Percentiles rank a stretch among this genome's conserved stretches.
phyloP scores from a whole-genome alignment of 1,139 yeast genomes.

The Tardiomyces digboiensis region DNA sequence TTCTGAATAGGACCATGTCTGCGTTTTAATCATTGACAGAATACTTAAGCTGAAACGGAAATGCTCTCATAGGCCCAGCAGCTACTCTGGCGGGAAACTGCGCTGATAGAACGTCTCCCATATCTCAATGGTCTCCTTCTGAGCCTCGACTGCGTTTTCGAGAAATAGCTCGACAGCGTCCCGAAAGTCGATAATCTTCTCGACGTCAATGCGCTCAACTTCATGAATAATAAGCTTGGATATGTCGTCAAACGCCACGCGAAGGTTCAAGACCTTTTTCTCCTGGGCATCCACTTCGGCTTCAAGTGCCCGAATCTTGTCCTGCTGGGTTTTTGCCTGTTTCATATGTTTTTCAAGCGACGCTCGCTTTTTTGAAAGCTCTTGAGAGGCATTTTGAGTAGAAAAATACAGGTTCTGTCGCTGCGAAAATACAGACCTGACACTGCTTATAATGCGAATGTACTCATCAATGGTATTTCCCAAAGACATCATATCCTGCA shows the following conservation, averaged over 20 bases:
- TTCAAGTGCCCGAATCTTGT: slow-evolving; percentile 43
- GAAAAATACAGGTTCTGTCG: slow-evolving; percentile 61
- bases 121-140: slow-evolving; percentile 87
- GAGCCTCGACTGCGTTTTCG: slow-evolving; percentile 87
- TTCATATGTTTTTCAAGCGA: slow-evolving; percentile 45
- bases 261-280: slow-evolving; percentile 45
- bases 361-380: slow-evolving; percentile 36
- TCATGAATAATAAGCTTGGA: slow-evolving; percentile 62
- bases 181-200: slow-evolving; percentile 77
- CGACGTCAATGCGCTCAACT: slow-evolving; percentile 59
- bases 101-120: slow-evolving; percentile 69
- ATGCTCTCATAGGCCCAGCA: no score
- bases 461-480: slow-evolving; percentile 90
- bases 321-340: slow-evolving; percentile 53
- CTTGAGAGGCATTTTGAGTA: slow-evolving; percentile 43
- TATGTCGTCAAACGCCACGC: slow-evolving; percentile 49
- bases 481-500: slow-evolving; percentile 80
- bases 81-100: slow-evolving; percentile 7
- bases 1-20: no score
- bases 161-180: slow-evolving; percentile 84
- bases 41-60: no score
- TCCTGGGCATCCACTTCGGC: slow-evolving; percentile 53
- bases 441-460: slow-evolving; percentile 65
- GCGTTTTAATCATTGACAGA: no score
- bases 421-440: slow-evolving; percentile 65